Conservation (phyloP, 805 yeast species). For the Candida succiphila region DNA sequence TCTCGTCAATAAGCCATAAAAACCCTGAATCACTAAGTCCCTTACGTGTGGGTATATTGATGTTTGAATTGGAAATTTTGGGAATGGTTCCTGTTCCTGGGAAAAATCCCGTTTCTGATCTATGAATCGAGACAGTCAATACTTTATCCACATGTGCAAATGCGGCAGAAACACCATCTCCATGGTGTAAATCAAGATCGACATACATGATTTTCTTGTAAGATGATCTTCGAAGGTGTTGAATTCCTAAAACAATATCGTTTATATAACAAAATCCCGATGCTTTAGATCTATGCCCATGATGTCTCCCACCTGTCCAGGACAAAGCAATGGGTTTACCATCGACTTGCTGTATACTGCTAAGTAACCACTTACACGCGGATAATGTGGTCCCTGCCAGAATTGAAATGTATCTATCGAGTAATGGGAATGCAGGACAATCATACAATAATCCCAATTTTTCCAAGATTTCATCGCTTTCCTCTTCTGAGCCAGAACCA, state of each 20-base stretch:
- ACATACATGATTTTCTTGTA: slow-evolving; percentile 45
- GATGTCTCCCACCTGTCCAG: slow-evolving; percentile 81
- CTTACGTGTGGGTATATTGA: slow-evolving; percentile 46
- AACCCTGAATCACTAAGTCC: slow-evolving; percentile 45
- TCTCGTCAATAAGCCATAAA: slow-evolving; percentile 23
- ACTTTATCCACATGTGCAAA: slow-evolving; percentile 47
- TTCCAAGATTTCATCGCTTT: slow-evolving; percentile 12
- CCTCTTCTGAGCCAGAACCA: no score
- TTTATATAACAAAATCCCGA: slow-evolving; percentile 70
- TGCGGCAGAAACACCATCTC: slow-evolving; percentile 70
- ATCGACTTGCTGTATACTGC: not conserved
- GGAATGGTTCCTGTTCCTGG: slow-evolving; percentile 56
- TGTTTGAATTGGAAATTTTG: slow-evolving; percentile 24
- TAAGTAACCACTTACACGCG: slow-evolving; percentile 29
- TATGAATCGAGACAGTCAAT: slow-evolving; percentile 52
- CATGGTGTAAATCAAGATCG: slow-evolving; percentile 72
- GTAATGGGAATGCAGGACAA: slow-evolving; percentile 50
- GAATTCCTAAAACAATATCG: slow-evolving; percentile 53
- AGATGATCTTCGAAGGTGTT: slow-evolving; percentile 37
- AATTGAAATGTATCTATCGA: slow-evolving; percentile 37
- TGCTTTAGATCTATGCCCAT: slow-evolving; percentile 42
- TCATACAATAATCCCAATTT: slow-evolving; percentile 46
- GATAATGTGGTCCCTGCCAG: slow-evolving; percentile 51
- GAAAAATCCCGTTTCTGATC: slow-evolving; percentile 54
- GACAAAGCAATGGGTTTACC: slow-evolving; percentile 38